Base-by-base conservation (phyloP, 352 stramenopile species). In the Thraustochytrium striatum region DNA sequence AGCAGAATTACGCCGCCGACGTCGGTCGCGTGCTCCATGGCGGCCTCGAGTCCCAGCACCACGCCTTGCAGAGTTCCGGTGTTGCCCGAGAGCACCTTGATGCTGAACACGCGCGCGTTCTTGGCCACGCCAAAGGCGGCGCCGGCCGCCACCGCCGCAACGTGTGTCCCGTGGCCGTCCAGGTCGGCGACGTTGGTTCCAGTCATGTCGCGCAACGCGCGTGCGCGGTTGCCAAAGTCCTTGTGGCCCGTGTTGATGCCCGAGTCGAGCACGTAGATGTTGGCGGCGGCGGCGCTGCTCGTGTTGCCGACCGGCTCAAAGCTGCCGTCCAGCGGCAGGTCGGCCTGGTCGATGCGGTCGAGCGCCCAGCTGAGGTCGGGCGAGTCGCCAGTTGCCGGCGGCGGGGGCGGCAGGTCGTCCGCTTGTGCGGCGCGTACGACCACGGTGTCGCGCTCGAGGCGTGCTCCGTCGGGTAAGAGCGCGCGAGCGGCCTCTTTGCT, bases 131-230 rank as follows among this genome's bases (percentile, higher is more conserved):
- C 73, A 21, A 41, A 61, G 39, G 47, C 38, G 25, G 39, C 33
- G 16, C 73, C 73, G 13, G 8, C 73, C 13, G 57, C 73, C 5
- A 38, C 83, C 21, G 70, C 73, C 32, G 73, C 19, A n/a, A 55
- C 55, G 69, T 82, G 73, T 3, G 73, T 82, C 9, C 73, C 73
- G 47, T 82, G 73, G 61, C 73, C 73, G 19, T 82, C 7, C 13
- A 21, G 30, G 44, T 81, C 72, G n/a, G n/a, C n/a, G n/a, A 8
- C 7, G 33, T 9, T 16, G 19, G 13, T 21, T 8, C 8, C 5
- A 35, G 9, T 57, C 32, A 69, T 44, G 9, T 79, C 58, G 13
- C 21, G 8, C n/a, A 9, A 19, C 8, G 25, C 11, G 19, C 21
- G 32, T 0, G 57, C 72, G 8, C 57, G 44, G 69, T 28, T 36